phyloP scores from a whole-genome alignment of 2,329 filamentous ascomycete species.

The Periglandula ipomoeae region DNA sequence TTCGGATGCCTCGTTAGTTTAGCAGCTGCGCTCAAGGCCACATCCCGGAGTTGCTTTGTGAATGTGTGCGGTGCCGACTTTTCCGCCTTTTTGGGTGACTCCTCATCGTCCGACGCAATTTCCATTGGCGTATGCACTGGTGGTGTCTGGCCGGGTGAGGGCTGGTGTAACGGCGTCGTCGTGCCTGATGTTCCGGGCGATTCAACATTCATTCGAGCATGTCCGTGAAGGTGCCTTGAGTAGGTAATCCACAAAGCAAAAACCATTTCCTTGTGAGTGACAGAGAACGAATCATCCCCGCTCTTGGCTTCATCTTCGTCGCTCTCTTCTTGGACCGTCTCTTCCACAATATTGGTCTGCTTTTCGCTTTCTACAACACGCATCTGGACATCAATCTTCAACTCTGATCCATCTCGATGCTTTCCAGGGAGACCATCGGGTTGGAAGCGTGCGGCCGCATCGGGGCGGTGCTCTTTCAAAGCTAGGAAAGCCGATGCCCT shows the following conservation, averaged over 20 bases:
- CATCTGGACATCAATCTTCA: constrained; percentile 95
- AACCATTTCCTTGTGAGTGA: constrained; percentile 63
- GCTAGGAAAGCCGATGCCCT: constrained; percentile 78
- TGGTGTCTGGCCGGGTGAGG: constrained; percentile 63
- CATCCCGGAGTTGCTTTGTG: constrained; percentile 48
- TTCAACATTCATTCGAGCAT: constrained; percentile 47
- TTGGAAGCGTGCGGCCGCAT: constrained; percentile 70
- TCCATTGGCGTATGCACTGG: constrained; percentile 47
- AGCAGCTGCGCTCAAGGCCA: constrained; percentile 44
- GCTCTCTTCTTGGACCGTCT: constrained; percentile 54
- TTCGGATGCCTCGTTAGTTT: constrained; percentile 37
- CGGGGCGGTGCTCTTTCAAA: constrained; percentile 71
- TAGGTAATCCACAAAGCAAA: constrained; percentile 98
- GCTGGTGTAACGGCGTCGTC: constrained; percentile 67
- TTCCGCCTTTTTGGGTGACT: constrained; percentile 29
- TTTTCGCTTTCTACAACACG: constrained; percentile 87
- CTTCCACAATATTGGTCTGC: constrained; percentile 48
- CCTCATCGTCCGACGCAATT: constrained; percentile 42
- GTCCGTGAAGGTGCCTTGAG: constrained; percentile 77
- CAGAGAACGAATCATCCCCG: constrained; percentile 33
- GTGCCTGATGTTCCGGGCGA: constrained; percentile 55
- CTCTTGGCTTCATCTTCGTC: constrained; percentile 40
- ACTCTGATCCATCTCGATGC: constrained; percentile 83
- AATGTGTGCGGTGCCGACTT: constrained; percentile 37
- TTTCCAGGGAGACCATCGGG: constrained; percentile 77